A percentile compares a stretch with the other conserved stretches of the same genome.
These are phyloP conservation scores for Cryptococcus sp. DNA, from an alignment of 1,284 basidiomycete genomes.

Conservation along the genomic window DNA sequence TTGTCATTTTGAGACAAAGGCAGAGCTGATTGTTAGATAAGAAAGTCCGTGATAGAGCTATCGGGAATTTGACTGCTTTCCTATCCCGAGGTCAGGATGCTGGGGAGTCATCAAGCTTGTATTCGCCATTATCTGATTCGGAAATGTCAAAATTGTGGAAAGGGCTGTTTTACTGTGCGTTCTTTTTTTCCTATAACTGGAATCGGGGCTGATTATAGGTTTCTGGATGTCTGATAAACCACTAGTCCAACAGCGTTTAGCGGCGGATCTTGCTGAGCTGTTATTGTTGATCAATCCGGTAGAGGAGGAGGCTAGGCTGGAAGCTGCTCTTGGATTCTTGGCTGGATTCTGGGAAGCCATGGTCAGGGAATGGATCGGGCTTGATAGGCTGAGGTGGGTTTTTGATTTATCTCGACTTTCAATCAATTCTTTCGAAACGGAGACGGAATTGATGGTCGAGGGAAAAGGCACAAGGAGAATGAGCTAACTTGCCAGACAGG, in stretches of 20 bases:
- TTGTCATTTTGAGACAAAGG: background rate
- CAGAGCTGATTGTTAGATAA: constrained; percentile 58
- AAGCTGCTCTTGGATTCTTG: constrained; percentile 69
- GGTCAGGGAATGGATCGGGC: constrained; percentile 84
- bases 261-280: constrained; percentile 76
- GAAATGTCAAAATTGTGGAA: constrained; percentile 97
- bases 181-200: background rate
- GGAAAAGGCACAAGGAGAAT: too few species aligned
- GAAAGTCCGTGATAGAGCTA: constrained; percentile 80
- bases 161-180: constrained; percentile 90
- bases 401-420: background rate
- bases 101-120: constrained; percentile 16
- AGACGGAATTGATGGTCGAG: background rate
- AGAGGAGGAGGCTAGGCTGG: constrained; percentile 15
- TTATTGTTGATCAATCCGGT: constrained; percentile 61
- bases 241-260: constrained; percentile 87
- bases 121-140: constrained; percentile 53
- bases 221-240: constrained; percentile 99
- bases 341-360: constrained; percentile 86
- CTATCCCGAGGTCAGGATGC: constrained; percentile 58
- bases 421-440: background rate
- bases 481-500: constrained; percentile 50
- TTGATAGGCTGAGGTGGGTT: constrained; percentile 77
- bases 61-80: constrained; percentile 70
- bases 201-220: constrained; percentile 52